These are phyloP conservation scores for Fusarium brevicatenulatum DNA, from an alignment of 2,329 filamentous ascomycete species.

Conservation along the genomic window DNA sequence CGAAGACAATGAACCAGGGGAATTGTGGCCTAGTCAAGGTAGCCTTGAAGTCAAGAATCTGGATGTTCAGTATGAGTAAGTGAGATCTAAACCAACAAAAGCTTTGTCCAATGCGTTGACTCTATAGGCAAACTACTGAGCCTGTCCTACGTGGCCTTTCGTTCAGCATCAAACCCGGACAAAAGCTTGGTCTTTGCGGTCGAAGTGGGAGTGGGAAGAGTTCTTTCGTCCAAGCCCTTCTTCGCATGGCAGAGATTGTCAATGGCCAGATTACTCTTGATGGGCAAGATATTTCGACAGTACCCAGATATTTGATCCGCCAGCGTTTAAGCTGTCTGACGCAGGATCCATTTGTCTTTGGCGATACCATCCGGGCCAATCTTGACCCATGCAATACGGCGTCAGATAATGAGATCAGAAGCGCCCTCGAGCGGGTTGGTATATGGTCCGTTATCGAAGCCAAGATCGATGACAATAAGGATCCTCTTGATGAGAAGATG, in stretches of 20 bases:
- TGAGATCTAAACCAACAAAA: not conserved
- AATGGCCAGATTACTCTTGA: constrained; percentile 59
- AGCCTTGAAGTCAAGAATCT: constrained; percentile 38
- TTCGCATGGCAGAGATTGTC: constrained; percentile 59
- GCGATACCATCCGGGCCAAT: constrained; percentile 61
- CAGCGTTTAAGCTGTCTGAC: constrained; percentile 57
- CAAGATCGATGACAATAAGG: constrained; percentile 47
- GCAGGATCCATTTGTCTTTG: constrained; percentile 64
- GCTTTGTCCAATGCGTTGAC: not conserved
- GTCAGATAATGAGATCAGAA: constrained; percentile 55
- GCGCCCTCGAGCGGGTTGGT: constrained; percentile 58
- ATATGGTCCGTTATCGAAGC: constrained; percentile 57
- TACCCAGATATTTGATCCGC: constrained; percentile 45
- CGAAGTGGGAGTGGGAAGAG: constrained; percentile 54
- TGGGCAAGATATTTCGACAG: constrained; percentile 50
- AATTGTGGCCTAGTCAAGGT: constrained; percentile 40
- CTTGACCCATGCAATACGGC: constrained; percentile 55
- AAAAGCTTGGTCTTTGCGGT: constrained; percentile 58
- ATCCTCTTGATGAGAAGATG: constrained; percentile 48
- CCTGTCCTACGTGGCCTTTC: constrained; percentile 47
- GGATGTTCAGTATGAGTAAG: constrained; percentile 46
- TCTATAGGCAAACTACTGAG: constrained; percentile 30
- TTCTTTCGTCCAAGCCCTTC: constrained; percentile 56
- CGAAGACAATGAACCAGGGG: constrained; percentile 24
- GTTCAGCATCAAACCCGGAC: constrained; percentile 47